Evolutionary conservation across 805 yeast species (phyloP).

Genomic region (Dipodascus geniculatus): DNA sequence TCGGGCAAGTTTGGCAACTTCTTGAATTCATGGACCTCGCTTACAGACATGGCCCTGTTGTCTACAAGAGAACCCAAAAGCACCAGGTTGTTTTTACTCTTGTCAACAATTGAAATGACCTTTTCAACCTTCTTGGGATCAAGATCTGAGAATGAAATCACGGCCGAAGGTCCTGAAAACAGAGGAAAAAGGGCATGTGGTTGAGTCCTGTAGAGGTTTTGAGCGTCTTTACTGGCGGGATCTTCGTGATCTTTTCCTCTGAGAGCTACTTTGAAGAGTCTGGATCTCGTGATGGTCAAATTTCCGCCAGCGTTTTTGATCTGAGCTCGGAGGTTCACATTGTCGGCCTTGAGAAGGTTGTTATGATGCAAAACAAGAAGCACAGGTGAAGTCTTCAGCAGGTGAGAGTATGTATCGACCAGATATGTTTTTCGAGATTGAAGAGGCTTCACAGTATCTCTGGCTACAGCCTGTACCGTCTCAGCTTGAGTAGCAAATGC

Average conservation of each 20-base stretch:
- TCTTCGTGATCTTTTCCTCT: constrained; percentile 57
- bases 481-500: neutral
- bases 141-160: constrained; percentile 52
- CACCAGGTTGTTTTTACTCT: constrained; percentile 60
- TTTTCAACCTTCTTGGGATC: constrained; percentile 59
- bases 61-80: constrained; percentile 82
- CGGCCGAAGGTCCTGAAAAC: constrained; percentile 78
- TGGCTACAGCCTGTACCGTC: neutral
- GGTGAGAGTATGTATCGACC: constrained; percentile 64
- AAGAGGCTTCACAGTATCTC: constrained; percentile 48
- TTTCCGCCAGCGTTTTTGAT: constrained; percentile 56
- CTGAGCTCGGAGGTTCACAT: constrained; percentile 48
- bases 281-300: constrained; percentile 55
- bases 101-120: constrained; percentile 48
- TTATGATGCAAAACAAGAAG: constrained; percentile 77
- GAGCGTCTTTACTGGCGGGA: constrained; percentile 56
- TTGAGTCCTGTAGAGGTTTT: constrained; percentile 24
- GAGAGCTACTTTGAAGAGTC: constrained; percentile 63
- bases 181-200: constrained; percentile 61
- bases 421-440: constrained; percentile 77
- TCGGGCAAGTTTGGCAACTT: constrained; percentile 59
- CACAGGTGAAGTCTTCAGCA: constrained; percentile 57
- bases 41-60: constrained; percentile 38
- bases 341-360: constrained; percentile 61
- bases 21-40: constrained; percentile 51